Base-by-base conservation (phyloP, 257 asterid genomes). In the Schizonepeta tenuifolia region DNA sequence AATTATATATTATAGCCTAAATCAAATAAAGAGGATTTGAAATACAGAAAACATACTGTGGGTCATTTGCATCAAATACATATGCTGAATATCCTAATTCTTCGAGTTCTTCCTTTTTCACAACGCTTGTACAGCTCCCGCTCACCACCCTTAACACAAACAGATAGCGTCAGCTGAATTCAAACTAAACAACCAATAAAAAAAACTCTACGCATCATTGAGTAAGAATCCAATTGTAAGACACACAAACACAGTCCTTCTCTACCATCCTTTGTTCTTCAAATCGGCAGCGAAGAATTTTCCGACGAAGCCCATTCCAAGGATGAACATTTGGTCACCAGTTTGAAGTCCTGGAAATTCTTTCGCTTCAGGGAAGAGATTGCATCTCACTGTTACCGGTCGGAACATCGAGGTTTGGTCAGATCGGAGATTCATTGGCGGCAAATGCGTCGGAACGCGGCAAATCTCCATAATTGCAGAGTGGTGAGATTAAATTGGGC, bases 261-360 rank as follows among this genome's bases (percentile, higher is more conserved):
- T 21, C 20, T 77, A 93, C 98, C 97, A 91, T 82, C 90, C 91
- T 67, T 81, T 77, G 65, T 58, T 24, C 76, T 83, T 89, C 70
- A 91, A 79, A 77, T 91, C 88, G 44, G 90, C 81, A 60, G 91
- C 96, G 22, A 94, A 84, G 84, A 77, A 89, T 72, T 85, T 83
- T n/a, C 95, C 98, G 1, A 91, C 93, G 65, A 84, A 94, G 66
- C 98, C 98, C 91, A 87, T 86, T 17, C 98, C 98, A 28, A 94
- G 84, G 71, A 89, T 79, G 87, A 94, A 87, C 97, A 94, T 88
- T 38, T 79, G 83, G 44, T 71, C 69, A 49, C 73, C 70, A 17
- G 20, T 51, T 35, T 80, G 74, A 72, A 74, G 69, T 55, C 65
- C 78, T 13, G 73, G 47, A 28, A 78, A 56, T 15, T 6, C 21